Evolutionary conservation across 805 yeast species (phyloP).

Genomic region (Candida krabiensis): DNA sequence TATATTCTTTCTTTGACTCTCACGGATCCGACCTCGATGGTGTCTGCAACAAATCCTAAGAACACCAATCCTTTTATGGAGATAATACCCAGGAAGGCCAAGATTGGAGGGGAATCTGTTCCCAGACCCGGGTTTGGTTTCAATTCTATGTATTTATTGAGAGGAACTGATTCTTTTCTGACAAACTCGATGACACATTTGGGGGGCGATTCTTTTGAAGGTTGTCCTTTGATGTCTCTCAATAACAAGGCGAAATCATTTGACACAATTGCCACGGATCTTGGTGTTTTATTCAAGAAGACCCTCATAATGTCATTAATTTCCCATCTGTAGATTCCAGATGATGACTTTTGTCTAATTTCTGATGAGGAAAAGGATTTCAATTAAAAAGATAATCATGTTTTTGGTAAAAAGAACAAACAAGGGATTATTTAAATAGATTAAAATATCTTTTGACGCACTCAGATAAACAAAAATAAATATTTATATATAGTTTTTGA

Average conservation of each 20-base stretch:
- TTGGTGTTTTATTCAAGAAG: slow-evolving; percentile 60
- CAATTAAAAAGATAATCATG: too few relatives aligned
- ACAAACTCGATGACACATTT: slow-evolving; percentile 56
- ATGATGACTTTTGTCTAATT: too few relatives aligned
- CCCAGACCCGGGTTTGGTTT: slow-evolving; percentile 17
- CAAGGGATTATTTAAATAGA: too few relatives aligned
- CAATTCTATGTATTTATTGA: slow-evolving; percentile 43
- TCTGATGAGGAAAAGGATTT: too few relatives aligned
- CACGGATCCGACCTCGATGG: slow-evolving; percentile 59
- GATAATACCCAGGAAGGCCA: slow-evolving; percentile 64
- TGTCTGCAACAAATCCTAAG: slow-evolving; percentile 57
- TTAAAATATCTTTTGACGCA: too few relatives aligned
- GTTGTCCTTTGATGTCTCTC: slow-evolving; percentile 40
- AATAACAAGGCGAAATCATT: slow-evolving; percentile 60
- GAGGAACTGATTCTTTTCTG: slow-evolving; percentile 38
- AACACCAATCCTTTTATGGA: slow-evolving; percentile 53
- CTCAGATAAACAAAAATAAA: too few relatives aligned
- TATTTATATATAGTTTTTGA: too few relatives aligned
- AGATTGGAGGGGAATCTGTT: slow-evolving; percentile 17
- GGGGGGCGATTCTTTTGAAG: slow-evolving; percentile 28
- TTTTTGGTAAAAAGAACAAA: too few relatives aligned
- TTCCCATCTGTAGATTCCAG: too few relatives aligned
- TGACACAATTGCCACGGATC: slow-evolving; percentile 68
- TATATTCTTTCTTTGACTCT: slow-evolving; percentile 52
- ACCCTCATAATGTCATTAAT: too few relatives aligned